Base-by-base conservation (phyloP, 2,329 filamentous ascomycete species). In the Xylariaceae sp. region DNA sequence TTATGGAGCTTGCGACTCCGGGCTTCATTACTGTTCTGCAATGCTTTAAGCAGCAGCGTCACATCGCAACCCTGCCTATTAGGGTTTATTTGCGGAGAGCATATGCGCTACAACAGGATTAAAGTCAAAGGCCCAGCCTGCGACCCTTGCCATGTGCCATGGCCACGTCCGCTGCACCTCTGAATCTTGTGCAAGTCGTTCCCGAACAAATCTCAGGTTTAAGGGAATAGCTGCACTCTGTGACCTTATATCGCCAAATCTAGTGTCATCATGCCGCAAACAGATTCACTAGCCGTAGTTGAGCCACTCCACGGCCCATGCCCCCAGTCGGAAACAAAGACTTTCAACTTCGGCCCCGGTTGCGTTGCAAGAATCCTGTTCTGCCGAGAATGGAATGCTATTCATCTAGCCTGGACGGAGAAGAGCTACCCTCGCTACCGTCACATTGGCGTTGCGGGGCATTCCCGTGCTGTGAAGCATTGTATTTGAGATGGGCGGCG, bases 51-150 rank as follows among this genome's bases (percentile, higher is more conserved):
- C 22, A 27, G 44, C 46, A 52, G 53, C 46, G 58, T 58, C 51
- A 48, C 54, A 60, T 60, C 32, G 47, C 45, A 51, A 7, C 44
- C 41, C 45, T 42, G n/a, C n/a, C n/a, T n/a, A 36, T 17, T 41
- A 42, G n/a, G 30, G 17, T 17, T 17, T 44, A 5, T 40, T 40
- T 48, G 45, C 48, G 33, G 48, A 48, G 48, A 44, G 22, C 22
- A 27, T 27, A 27, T 27, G 4, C 22, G 22, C 22, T 27, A 27
- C 22, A 7, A 7, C 7, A 27, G 22, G 22, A 27, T 27, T 7
- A 27, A 27, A 27, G 22, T 27, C 22, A 36, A 44, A 47, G 39
- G 39, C 38, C 55, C 47, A 44, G 44, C 48, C 49, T 35, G 41
- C 42, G 47, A 40, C 50, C 47, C 51, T 51, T 48, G 48, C 47